phyloP scores from a whole-genome alignment of 495 filamentous ascomycete genomes.

The Aspergillus nanangensis region DNA sequence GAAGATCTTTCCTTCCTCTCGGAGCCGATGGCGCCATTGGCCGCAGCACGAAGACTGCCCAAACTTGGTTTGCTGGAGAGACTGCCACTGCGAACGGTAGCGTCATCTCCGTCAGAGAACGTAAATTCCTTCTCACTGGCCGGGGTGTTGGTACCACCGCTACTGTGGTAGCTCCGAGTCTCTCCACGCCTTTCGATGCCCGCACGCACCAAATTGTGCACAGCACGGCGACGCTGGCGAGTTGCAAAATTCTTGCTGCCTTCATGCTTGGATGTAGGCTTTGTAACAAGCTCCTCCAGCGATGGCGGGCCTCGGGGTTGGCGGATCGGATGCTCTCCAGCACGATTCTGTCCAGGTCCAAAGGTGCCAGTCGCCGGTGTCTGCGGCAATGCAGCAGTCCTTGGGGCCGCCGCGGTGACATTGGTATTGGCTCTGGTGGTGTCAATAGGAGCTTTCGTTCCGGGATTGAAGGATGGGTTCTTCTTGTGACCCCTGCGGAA shows the following conservation, averaged over 20 bases:
- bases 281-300: conserved; percentile 83
- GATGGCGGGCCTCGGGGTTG: conserved; percentile 92
- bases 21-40: conserved; percentile 80
- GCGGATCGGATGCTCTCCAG: conserved; percentile 89
- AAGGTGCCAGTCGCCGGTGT: conserved; percentile 86
- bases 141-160: conserved; percentile 77
- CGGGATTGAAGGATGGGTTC: conserved; percentile 70
- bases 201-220: conserved; percentile 86
- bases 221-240: conserved; percentile 86
- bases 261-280: conserved; percentile 90
- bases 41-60: conserved; percentile 73
- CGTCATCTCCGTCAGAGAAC: conserved; percentile 81
- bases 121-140: conserved; percentile 82
- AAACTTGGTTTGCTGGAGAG: conserved; percentile 74
- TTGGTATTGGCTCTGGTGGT: conserved; percentile 54
- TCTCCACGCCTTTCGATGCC: conserved; percentile 77
- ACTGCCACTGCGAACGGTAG: conserved; percentile 73
- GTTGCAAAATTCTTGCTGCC: conserved; percentile 98
- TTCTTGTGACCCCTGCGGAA: conserved; percentile 94
- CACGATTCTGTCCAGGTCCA: conserved; percentile 86
- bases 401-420: conserved; percentile 53
- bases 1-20: conserved; percentile 65
- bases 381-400: conserved; percentile 70
- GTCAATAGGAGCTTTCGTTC: conserved; percentile 52
- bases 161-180: conserved; percentile 56